Evolutionary conservation across 257 asterid species (phyloP), one percentile per base, ranked within the genome.

Genomic region (Prunella vulgaris): DNA sequence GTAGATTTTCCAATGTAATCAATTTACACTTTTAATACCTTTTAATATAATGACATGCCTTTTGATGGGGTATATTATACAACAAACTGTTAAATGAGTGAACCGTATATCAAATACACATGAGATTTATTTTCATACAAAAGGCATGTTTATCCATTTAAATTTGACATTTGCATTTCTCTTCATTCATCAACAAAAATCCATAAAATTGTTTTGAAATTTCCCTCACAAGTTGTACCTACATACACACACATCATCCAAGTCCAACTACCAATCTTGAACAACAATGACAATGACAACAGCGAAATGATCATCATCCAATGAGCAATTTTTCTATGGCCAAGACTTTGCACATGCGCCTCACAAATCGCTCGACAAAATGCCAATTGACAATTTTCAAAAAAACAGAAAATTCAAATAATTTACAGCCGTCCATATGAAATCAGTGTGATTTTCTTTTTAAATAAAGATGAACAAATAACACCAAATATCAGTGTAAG

Each of bases 281-380:
- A 48, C 10, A 64, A 70, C 56, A 21, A 30, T 3, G 64, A 67
- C 70, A 60, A 13, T 9, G 32, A 70, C 18, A 15, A 67, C 5
- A 66, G 70, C 24, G 83, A 79, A 35, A 66, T 25, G 75, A 61
- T 66, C 61, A 13, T 67, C 69, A 66, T 66, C 83, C 80, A 61
- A 20, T 44, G 5, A 32, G 32, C 62, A 44, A 57, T 10, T 28
- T n/a, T n/a, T n/a, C n/a, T n/a, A n/a, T n/a, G n/a, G 33, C 33
- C 5, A 4, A 2, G 3, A 4, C 37, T 21, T 7, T 40, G 5
- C 53, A 63, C 35, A 5, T 15, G 30, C 22, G 68, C 72, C 68
- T 42, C 58, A 54, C 69, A 76, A 25, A 10, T 58, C n/a, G n/a
- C 3, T 25, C 3, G 28, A 25, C 2, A 25, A 25, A 3, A 25